Evolutionary conservation across 2,329 filamentous ascomycete genomes (phyloP), one percentile per base, ranked within the genome.

Genomic region (Pseudocercospora macadamiae): DNA sequence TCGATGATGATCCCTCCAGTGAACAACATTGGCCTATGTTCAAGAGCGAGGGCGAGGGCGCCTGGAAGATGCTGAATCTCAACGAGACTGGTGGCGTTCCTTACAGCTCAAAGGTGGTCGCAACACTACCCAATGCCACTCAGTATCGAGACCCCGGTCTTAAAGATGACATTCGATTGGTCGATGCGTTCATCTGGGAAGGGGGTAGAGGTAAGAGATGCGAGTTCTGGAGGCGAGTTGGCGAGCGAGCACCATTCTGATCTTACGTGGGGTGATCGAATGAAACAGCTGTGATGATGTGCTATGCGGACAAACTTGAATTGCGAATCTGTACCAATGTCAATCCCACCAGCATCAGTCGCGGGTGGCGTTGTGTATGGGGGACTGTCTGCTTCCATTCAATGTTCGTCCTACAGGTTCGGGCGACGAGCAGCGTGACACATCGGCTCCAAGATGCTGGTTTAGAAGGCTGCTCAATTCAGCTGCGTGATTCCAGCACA

Each of bases 151-250:
- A 55, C 68, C 69, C 67, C 66, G 66, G 60, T 68, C 67, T 76
- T 14, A 67, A 69, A 14, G 79, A 80, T 52, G 62, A 70, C 4
- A 74, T 83, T 59, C 68, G 64, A 0, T 48, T 82, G 26, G 76
- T 74, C 5, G 69, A 80, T 65, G 79, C 74, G 1, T 75, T 72
- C 58, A 70, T 68, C 2, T 82, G 80, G 80, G 80, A 82, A 55
- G 79, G 74, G 1, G 77, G 77, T 0, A 70, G 80, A 21, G 80
- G 80, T 0, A 60, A 62, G 44, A 70, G 80, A 51, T 82, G 80
- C 61, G 74, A 77, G 16, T 76, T 81, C 44, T 81, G 79, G 80
- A 65, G 70, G 47, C 60, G 61, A 36, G 57, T 72, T 14, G 70
- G 55, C 2, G 53, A 49, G 37, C 55, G 65, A 12, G 67, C 70